A percentile compares a stretch with the other conserved stretches of the same genome.
phyloP scores from a whole-genome alignment of 805 yeast genomes.

The Kuraishia hungarica region DNA sequence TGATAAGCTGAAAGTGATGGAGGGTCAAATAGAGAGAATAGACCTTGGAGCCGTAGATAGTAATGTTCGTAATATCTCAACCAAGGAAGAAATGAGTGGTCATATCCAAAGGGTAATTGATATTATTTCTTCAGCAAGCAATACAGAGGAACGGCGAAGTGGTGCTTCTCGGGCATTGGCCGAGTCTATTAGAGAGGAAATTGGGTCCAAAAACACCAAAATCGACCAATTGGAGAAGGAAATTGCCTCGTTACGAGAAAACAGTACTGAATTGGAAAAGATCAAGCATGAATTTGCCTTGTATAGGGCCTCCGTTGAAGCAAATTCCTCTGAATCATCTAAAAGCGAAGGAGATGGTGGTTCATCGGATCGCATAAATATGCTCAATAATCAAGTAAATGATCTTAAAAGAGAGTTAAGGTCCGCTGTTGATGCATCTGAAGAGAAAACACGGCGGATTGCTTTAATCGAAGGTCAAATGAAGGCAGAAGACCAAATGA shows the following conservation, averaged over 20 bases:
- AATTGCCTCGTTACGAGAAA: neutral
- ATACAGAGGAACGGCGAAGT: neutral
- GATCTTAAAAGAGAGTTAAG: neutral
- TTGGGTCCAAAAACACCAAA: neutral
- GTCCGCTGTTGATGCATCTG: neutral
- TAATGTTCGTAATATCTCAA: neutral
- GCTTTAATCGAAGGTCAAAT: neutral
- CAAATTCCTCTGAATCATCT: neutral
- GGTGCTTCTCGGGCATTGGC: neutral
- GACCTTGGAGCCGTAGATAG: neutral
- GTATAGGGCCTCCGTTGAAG: neutral
- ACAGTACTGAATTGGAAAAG: neutral
- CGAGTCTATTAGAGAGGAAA: neutral
- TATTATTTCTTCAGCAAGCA: neutral
- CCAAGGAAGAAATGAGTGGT: neutral
- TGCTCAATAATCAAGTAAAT: neutral
- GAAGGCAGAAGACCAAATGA: neutral
- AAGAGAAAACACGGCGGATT: neutral
- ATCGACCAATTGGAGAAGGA: neutral
- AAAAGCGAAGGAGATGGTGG: neutral
- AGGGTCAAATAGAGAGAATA: neutral
- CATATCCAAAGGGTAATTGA: neutral
- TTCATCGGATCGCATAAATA: neutral
- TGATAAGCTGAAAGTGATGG: neutral
- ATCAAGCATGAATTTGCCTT: neutral